Evolutionary conservation across 768 basidiomycete species (phyloP), one percentile per base, ranked within the genome.

Genomic region (Russula emetica): DNA sequence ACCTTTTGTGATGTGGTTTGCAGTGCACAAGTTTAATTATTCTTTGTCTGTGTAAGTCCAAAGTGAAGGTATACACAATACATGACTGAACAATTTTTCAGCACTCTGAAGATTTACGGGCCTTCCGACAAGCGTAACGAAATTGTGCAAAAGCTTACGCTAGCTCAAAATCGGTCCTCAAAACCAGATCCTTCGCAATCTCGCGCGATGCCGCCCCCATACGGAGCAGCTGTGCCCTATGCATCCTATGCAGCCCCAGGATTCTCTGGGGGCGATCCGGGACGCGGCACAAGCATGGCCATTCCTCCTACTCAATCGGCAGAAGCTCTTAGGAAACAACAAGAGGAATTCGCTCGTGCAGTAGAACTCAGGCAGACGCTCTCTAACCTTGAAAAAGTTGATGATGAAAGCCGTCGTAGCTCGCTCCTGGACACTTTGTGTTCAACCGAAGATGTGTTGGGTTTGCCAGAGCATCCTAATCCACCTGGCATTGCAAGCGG

Each of bases 41-140:
- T 80, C 79, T 0, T 74, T 92, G 32, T 80, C 82, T 14, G 83
- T 92, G 90, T 89, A 74, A 65, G 82, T 66, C 7, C 16, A 18
- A 55, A 4, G 22, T 20, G 16, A 44, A 47, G 10, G 14, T 22
- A 20, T 57, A 8, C 65, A 32, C 16, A 14, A 56, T 22, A 32
- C 18, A 14, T 28, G 20, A 26, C 44, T 64, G 18, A 56, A 50
- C 32, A 38, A 20, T 42, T 10, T 63, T 47, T 16, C 61, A 92
- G 88, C 72, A 83, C 83, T 0, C 72, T 93, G 55, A 84, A 83
- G 54, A 86, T 94, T 11, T 94, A 85, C 72, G 92, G 85, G 3
- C 72, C 84, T 5, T 76, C 83, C 0, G 84, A 87, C 59, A 84
- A 80, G 68, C 78, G 88, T 36, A 73, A 73, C 18, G 71, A 79